These are phyloP conservation scores for Camellia sinensis DNA, from an alignment of 148 eudicot species.

Conservation along the genomic window DNA sequence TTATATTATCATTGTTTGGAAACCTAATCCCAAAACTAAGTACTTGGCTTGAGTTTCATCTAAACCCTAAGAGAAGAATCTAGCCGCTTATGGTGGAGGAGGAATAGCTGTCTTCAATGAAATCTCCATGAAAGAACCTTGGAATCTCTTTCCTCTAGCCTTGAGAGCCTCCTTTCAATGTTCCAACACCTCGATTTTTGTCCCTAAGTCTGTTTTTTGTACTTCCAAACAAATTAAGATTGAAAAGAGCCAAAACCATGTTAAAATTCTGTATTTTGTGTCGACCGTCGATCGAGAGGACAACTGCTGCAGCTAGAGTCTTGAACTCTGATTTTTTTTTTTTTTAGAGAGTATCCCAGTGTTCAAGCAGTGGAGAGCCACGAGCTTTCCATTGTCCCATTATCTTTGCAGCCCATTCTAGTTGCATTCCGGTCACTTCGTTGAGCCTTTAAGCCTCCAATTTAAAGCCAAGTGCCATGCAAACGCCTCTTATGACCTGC, in stretches of 20 bases:
- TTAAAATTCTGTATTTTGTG: not conserved
- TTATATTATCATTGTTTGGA: not conserved
- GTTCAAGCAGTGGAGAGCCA: not conserved
- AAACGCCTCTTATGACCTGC: not conserved
- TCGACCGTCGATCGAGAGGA: not conserved
- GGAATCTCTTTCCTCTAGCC: not conserved
- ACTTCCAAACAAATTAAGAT: not conserved
- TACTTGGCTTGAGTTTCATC: not conserved
- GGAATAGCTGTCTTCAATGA: not conserved
- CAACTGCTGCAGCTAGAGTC: not conserved
- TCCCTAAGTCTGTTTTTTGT: not conserved
- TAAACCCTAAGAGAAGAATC: not conserved
- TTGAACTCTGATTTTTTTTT: no score
- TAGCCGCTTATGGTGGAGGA: not conserved
- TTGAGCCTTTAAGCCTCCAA: not conserved
- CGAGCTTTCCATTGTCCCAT: not conserved
- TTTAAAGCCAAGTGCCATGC: constrained; percentile 5
- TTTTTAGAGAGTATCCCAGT: not conserved
- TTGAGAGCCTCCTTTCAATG: not conserved
- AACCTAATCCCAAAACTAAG: not conserved
- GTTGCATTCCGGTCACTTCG: not conserved
- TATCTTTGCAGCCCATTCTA: not conserved
- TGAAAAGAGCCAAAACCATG: not conserved
- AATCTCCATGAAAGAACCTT: not conserved
- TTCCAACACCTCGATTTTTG: not conserved